Evolutionary conservation across 2,329 filamentous ascomycete species (phyloP).

Genomic region (Xylariomycetidae sp.): DNA sequence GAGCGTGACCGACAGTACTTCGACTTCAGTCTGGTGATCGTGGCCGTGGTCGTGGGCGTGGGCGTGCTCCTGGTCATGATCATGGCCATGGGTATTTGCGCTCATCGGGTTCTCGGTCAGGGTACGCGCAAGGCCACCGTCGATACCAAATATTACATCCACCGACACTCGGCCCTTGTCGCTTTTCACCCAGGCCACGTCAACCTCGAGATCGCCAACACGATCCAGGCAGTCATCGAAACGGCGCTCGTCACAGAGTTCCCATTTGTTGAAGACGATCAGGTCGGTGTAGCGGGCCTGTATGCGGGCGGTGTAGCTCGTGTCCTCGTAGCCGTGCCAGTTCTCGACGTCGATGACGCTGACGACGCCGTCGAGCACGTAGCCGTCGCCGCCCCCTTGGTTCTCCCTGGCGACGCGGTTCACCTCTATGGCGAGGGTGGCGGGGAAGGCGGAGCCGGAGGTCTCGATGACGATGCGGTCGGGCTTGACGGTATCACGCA

Average conservation of each 20-base stretch:
- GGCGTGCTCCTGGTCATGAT: conserved; percentile 30
- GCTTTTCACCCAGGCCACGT: conserved; percentile 81
- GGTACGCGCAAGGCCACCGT: conserved; percentile 67
- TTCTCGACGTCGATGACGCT: conserved; percentile 93
- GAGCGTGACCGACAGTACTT: conserved; percentile 80
- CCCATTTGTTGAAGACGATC: conserved; percentile 93
- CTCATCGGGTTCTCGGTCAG: conserved; percentile 37
- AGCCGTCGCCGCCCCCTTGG: conserved; percentile 54
- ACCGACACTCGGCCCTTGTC: conserved; percentile 73
- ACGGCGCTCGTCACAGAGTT: conserved; percentile 64
- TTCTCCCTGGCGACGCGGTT: conserved; percentile 72
- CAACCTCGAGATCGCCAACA: conserved; percentile 74
- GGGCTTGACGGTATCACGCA: conserved; percentile 55
- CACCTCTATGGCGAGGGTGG: conserved; percentile 85
- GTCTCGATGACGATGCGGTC: conserved; percentile 95
- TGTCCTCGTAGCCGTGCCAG: conserved; percentile 89
- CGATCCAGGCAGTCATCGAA: conserved; percentile 76
- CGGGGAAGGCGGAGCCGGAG: conserved; percentile 79
- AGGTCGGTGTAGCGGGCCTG: conserved; percentile 89
- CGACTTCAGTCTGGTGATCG: conserved; percentile 79
- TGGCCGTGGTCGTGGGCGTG: conserved; percentile 41
- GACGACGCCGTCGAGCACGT: conserved; percentile 80
- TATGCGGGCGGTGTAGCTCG: conserved; percentile 79
- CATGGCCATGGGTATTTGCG: conserved; percentile 28
- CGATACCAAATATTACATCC: conserved; percentile 80